Conservation (phyloP, 345 rosid species). For the Iberis pinnata region DNA sequence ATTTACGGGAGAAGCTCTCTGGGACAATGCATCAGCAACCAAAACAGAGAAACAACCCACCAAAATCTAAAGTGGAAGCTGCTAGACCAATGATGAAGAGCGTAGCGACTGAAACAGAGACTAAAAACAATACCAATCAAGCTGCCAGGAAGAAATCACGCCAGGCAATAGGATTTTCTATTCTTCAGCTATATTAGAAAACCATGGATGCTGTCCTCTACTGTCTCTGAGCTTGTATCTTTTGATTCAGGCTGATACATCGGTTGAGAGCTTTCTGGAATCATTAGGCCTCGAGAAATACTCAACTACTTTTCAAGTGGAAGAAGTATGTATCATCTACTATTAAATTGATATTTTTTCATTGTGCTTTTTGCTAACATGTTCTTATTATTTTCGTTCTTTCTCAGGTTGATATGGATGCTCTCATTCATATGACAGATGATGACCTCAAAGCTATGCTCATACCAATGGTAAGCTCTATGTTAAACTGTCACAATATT, state of each 20-base stretch:
- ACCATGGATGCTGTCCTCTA: neutral
- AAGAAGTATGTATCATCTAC: slow-evolving; percentile 55
- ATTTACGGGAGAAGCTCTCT: slow-evolving; percentile 86
- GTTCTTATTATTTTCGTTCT: slow-evolving; percentile 4
- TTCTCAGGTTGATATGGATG: slow-evolving; percentile 90
- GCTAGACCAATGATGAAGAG: slow-evolving; percentile 52
- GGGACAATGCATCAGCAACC: slow-evolving; percentile 65
- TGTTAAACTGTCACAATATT: neutral
- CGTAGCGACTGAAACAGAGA: slow-evolving; percentile 55
- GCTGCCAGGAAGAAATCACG: slow-evolving; percentile 50
- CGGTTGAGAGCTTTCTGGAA: slow-evolving; percentile 69
- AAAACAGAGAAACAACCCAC: slow-evolving; percentile 48
- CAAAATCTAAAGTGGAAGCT: slow-evolving; percentile 46
- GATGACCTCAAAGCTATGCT: slow-evolving; percentile 90
- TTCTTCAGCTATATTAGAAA: slow-evolving; percentile 1
- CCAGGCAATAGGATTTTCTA: slow-evolving; percentile 43
- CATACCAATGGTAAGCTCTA: slow-evolving; percentile 75
- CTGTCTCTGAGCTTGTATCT: slow-evolving; percentile 23
- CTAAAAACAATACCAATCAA: slow-evolving; percentile 41
- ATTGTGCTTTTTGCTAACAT: slow-evolving; percentile 10
- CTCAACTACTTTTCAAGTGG: slow-evolving; percentile 81
- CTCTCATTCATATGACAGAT: slow-evolving; percentile 91
- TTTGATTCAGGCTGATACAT: slow-evolving; percentile 55
- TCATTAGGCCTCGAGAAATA: slow-evolving; percentile 89
- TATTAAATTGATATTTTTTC: neutral